Evolutionary conservation across 2,329 filamentous ascomycete genomes (phyloP).

Genomic region (Apiospora hydei): DNA sequence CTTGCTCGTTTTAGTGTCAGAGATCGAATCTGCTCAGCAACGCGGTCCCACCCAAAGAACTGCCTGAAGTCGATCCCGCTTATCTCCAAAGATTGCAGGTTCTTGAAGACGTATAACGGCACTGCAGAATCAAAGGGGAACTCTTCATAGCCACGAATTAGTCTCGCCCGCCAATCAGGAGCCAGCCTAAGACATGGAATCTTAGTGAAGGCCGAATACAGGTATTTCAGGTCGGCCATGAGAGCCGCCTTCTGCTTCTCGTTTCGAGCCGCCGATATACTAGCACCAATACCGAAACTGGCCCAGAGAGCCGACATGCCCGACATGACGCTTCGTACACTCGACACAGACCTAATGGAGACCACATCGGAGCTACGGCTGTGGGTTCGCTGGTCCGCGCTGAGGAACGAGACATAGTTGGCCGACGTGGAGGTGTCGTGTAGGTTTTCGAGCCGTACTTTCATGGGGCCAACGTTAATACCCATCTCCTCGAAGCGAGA

Average conservation of each 20-base stretch:
- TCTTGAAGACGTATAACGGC: conserved; percentile 96
- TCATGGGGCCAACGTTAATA: conserved; percentile 94
- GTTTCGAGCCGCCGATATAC: conserved; percentile 79
- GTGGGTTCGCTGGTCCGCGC: conserved; percentile 81
- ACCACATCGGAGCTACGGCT: conserved; percentile 82
- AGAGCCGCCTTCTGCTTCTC: conserved; percentile 89
- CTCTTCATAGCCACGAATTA: conserved; percentile 94
- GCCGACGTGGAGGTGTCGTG: conserved; percentile 85
- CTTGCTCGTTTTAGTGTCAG: conserved; percentile 87
- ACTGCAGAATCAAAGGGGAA: conserved; percentile 98
- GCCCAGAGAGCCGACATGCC: conserved; percentile 95
- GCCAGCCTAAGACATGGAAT: conserved; percentile 90
- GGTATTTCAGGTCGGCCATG: conserved; percentile 88
- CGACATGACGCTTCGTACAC: conserved; percentile 96
- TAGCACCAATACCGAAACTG: conserved; percentile 81
- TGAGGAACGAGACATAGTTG: conserved; percentile 95
- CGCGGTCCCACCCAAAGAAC: conserved; percentile 95
- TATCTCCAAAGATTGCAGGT: conserved; percentile 90
- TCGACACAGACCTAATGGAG: conserved; percentile 94
- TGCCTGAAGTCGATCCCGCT: conserved; percentile 96
- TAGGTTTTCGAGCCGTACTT: conserved; percentile 91
- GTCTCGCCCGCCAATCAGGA: conserved; percentile 88
- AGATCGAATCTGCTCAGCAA: conserved; percentile 90
- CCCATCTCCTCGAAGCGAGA: conserved; percentile 93
- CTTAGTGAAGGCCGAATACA: conserved; percentile 98